These are phyloP conservation scores for Carpinus fangiana DNA, from an alignment of 306 rosid species.

Conservation along the genomic window DNA sequence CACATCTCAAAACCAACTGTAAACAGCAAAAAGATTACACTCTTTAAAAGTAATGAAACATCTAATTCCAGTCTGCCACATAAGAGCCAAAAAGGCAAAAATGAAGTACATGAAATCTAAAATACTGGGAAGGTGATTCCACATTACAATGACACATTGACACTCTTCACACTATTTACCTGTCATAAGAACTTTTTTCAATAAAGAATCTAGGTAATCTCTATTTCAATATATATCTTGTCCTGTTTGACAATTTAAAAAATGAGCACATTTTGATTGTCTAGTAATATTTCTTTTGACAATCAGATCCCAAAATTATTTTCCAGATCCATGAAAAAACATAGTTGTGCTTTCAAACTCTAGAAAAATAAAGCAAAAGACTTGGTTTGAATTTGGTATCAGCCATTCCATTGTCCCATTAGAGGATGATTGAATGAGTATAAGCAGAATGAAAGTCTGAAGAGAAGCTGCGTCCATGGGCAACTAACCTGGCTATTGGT, in stretches of 20 bases:
- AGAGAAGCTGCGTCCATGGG: neutral
- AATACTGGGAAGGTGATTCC: neutral
- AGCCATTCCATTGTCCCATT: neutral
- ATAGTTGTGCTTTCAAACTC: neutral
- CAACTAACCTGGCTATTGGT: neutral
- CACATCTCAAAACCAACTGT: slow-evolving; percentile 87
- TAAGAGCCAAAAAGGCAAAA: slow-evolving; percentile 14
- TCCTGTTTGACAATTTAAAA: neutral
- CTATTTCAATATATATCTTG: neutral
- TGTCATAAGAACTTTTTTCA: neutral
- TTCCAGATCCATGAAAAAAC: neutral
- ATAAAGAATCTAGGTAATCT: neutral
- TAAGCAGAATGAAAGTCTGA: neutral
- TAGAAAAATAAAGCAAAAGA: neutral
- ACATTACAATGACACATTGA: neutral
- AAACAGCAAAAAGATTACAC: slow-evolving; percentile 16
- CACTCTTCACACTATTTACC: neutral
- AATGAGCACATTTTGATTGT: neutral
- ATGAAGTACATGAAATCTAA: neutral
- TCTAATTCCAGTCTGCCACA: slow-evolving; percentile 1
- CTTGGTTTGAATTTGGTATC: neutral
- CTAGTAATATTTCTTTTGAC: neutral
- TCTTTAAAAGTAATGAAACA: slow-evolving; percentile 16
- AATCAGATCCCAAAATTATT: neutral
- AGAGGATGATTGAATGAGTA: slow-evolving; percentile 1